Evolutionary conservation across 192 early-diverging fungal genomes (phyloP).

Genomic region (Entomortierella parvispora): DNA sequence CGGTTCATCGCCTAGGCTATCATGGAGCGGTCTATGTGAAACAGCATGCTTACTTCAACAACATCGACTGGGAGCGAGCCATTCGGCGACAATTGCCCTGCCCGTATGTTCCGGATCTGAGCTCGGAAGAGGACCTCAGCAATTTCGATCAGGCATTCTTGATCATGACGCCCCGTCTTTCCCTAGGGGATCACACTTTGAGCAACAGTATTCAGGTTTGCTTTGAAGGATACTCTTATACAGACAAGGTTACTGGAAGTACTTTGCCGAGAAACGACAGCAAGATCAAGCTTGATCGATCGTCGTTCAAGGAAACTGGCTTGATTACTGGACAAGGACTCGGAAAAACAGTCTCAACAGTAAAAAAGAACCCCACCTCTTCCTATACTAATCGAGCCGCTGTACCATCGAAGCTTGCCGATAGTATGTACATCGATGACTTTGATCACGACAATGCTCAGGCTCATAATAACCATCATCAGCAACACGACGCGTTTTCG

Average conservation of each 20-base stretch:
- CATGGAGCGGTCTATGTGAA: slow-evolving; percentile 74
- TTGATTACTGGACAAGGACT: not conserved
- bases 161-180: slow-evolving; percentile 59
- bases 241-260: slow-evolving; percentile 31
- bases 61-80: slow-evolving; percentile 80
- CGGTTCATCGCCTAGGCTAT: slow-evolving; percentile 71
- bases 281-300: slow-evolving; percentile 25
- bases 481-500: no score
- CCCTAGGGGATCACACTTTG: slow-evolving; percentile 32
- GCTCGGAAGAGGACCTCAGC: slow-evolving; percentile 61
- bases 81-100: slow-evolving; percentile 65
- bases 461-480: no score
- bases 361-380: not conserved
- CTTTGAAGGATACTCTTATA: slow-evolving; percentile 52
- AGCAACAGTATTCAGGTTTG: slow-evolving; percentile 51
- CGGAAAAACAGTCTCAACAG: not conserved
- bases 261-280: slow-evolving; percentile 38
- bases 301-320: not conserved
- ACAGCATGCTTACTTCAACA: slow-evolving; percentile 76
- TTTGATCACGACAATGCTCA: slow-evolving; percentile 20
- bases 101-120: slow-evolving; percentile 74
- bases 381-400: no score
- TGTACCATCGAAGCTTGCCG: not conserved
- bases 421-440: slow-evolving; percentile 11
- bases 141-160: slow-evolving; percentile 69